Evolutionary conservation across 495 filamentous ascomycete species (phyloP).

Genomic region (Neurospora intermedia): DNA sequence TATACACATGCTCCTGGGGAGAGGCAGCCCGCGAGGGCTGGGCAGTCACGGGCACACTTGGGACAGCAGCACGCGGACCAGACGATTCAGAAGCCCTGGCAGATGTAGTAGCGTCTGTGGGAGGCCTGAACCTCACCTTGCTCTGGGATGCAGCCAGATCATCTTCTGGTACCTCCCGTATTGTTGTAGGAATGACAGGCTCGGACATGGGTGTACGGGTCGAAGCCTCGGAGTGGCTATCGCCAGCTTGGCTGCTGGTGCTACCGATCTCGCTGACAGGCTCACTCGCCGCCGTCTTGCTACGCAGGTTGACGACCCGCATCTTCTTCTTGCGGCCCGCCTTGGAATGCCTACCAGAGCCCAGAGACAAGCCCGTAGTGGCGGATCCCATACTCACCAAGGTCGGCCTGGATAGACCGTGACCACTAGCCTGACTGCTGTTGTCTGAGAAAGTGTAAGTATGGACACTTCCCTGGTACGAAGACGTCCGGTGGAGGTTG

Average conservation of each 20-base stretch:
- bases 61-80: background rate
- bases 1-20: background rate
- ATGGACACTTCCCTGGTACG: conserved; percentile 48
- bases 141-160: conserved; percentile 34
- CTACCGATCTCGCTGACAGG: conserved; percentile 22
- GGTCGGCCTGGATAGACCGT: conserved; percentile 36
- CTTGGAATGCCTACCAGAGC: conserved; percentile 53
- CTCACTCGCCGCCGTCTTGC: conserved; percentile 27
- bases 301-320: conserved; percentile 83
- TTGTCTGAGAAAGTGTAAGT: conserved; percentile 52
- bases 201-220: conserved; percentile 38
- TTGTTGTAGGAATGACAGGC: conserved; percentile 28
- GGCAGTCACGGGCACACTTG: background rate
- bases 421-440: conserved; percentile 38
- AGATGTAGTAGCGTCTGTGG: conserved; percentile 13
- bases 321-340: conserved; percentile 76
- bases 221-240: conserved; percentile 28
- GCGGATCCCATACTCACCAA: conserved; percentile 38
- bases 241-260: conserved; percentile 36
- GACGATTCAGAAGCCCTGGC: conserved; percentile 13
- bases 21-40: background rate
- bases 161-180: conserved; percentile 46
- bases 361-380: conserved; percentile 52
- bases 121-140: conserved; percentile 30
- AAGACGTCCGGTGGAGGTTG: conserved; percentile 48